phyloP scores from a whole-genome alignment of 2,329 filamentous ascomycete species.

The Tolypocladium pustulatum region DNA sequence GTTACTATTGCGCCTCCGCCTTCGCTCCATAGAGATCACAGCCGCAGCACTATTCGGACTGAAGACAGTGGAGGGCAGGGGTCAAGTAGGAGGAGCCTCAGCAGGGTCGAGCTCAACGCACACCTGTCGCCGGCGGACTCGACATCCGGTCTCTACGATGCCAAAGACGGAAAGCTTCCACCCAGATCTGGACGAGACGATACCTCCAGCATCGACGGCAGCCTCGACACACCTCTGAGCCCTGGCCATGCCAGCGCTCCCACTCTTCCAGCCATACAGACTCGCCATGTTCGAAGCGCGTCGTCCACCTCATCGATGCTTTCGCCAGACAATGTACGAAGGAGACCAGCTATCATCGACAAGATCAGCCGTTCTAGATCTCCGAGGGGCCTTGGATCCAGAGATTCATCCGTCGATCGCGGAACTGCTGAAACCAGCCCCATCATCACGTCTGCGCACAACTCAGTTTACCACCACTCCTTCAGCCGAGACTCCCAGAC shows the following conservation, averaged over 20 bases:
- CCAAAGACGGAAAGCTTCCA: conserved; percentile 22
- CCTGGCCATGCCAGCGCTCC: conserved; percentile 26
- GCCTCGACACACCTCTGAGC: conserved; percentile 31
- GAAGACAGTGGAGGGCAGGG: conserved; percentile 32
- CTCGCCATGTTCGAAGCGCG: conserved; percentile 20
- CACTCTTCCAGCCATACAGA: conserved; percentile 23
- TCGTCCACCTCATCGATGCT: conserved; percentile 24
- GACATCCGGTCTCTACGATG: conserved; percentile 26
- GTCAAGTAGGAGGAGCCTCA: conserved; percentile 29
- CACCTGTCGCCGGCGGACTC: conserved; percentile 23
- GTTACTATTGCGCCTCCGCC: conserved; percentile 38
- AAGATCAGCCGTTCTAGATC: conserved; percentile 39
- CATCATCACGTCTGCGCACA: conserved; percentile 48
- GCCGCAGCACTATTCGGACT: conserved; percentile 28
- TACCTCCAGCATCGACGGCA: conserved; percentile 32
- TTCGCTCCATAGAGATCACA: conserved; percentile 37
- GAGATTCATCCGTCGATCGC: conserved; percentile 49
- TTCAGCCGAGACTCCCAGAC: conserved; percentile 37
- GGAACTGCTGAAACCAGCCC: conserved; percentile 46
- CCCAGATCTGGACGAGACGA: conserved; percentile 30
- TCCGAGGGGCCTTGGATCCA: conserved; percentile 34
- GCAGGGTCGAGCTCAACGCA: conserved; percentile 29
- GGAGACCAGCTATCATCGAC: conserved; percentile 42
- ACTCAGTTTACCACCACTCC: conserved; percentile 45
- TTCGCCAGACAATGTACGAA: conserved; percentile 26